Evolutionary conservation across 768 basidiomycete species (phyloP).

Genomic region (Auriscalpium orientale): DNA sequence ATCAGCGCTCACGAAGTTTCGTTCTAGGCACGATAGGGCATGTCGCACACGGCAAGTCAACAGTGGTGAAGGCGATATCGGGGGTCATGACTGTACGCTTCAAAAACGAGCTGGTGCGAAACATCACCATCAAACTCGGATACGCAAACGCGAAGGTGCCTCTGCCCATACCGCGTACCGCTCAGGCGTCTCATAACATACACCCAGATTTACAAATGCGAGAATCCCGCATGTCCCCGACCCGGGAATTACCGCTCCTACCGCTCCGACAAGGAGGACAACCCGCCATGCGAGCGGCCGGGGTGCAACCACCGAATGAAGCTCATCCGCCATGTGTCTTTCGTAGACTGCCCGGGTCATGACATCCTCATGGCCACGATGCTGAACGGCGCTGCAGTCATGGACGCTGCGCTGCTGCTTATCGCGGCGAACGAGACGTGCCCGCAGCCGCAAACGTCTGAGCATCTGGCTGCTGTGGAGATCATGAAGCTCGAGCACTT

Average conservation of each 20-base stretch:
- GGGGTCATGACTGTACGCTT: conserved; percentile 98
- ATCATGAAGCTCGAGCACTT: conserved; percentile 99
- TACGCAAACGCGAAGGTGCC: conserved; percentile 98
- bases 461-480: conserved; percentile 97
- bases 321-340: conserved; percentile 92
- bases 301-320: conserved; percentile 89
- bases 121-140: conserved; percentile 98
- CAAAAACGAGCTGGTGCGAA: conserved; percentile 97
- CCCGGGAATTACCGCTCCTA: conserved; percentile 94
- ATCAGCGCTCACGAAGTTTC: neutral
- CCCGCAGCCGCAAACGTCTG: conserved; percentile 97
- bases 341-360: conserved; percentile 96
- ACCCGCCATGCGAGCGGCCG: conserved; percentile 87
- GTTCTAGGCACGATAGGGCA: conserved; percentile 89
- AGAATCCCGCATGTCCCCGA: conserved; percentile 86
- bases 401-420: conserved; percentile 95
- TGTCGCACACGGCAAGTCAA: conserved; percentile 96
- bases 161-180: neutral
- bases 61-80: conserved; percentile 97
- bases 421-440: conserved; percentile 98
- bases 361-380: conserved; percentile 99
- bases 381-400: conserved; percentile 99
- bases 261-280: conserved; percentile 88
- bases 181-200: neutral
- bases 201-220: conserved; percentile 91